Conservation (phyloP, 495 filamentous ascomycete species). For the Penicillium pancosmium region DNA sequence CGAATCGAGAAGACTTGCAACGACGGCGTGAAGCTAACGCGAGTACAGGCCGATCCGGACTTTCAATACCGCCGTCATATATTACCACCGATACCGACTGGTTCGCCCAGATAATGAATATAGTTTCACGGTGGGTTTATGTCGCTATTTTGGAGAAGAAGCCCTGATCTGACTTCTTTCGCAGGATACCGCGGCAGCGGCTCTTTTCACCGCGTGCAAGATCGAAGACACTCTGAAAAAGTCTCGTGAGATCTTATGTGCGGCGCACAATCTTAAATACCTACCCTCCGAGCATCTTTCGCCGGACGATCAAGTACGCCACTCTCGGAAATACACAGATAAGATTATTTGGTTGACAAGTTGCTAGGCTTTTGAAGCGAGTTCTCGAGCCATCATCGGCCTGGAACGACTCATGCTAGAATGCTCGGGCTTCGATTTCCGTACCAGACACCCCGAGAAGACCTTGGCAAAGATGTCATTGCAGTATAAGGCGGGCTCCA, state of each 20-base stretch:
- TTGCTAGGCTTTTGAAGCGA: conserved; percentile 71
- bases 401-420: conserved; percentile 95
- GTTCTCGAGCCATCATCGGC: conserved; percentile 76
- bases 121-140: conserved; percentile 48
- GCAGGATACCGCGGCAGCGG: conserved; percentile 82
- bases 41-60: conserved; percentile 70
- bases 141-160: neutral
- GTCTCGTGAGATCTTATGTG: conserved; percentile 87
- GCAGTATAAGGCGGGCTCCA: conserved; percentile 48
- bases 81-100: conserved; percentile 88
- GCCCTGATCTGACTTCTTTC: neutral
- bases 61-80: conserved; percentile 79
- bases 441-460: conserved; percentile 85
- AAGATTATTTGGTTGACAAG: conserved; percentile 5
- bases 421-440: conserved; percentile 88
- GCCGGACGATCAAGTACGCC: conserved; percentile 74
- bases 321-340: neutral
- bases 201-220: conserved; percentile 92
- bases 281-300: conserved; percentile 72
- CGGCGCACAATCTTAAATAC: conserved; percentile 81
- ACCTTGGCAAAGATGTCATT: conserved; percentile 74
- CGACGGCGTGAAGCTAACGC: conserved; percentile 7
- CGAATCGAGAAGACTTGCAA: conserved; percentile 2
- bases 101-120: conserved; percentile 75
- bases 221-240: conserved; percentile 98